Base-by-base conservation (phyloP, 495 filamentous ascomycete genomes). In the Xylaria longipes region DNA sequence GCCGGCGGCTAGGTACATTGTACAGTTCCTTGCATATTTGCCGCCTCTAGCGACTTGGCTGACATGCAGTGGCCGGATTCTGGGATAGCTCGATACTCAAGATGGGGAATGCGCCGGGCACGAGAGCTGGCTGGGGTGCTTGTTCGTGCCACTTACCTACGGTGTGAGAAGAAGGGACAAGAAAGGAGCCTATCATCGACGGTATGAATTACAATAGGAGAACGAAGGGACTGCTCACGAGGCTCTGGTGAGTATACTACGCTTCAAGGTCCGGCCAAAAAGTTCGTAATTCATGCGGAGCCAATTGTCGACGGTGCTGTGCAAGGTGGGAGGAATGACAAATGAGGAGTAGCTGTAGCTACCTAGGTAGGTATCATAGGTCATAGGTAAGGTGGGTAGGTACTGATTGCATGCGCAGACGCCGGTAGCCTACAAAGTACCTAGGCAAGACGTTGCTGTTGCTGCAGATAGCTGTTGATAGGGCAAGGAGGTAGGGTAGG, bases 281-380 rank as follows among this genome's bases (percentile, higher is more conserved):
- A 31, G 29, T 56, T 56, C 27, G 29, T 56, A 31, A 29, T 56
- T 56, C 27, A 56, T 56, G 52, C 52, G 52, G 52, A 56, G 52
- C 52, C 8, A 5, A 20, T 25, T 9, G 57, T 22, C 14, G 57
- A 12, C 12, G 17, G 33, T 61, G 33, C 20, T 39, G 57, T n/a
- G 20, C 39, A 15, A 31, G 29, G 56, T n/a, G 56, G 43, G 27
- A 17, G 64, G 48, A 6, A 35, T 25, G 17, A 29, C 52, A 56
- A 56, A 56, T 56, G 52, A 56, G 52, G 52, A 56, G 52, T 17
- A 56, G 12, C 52, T 56, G 17, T 5, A 8, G 39, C 3, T 1
- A n/a, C 1, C 17, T 27, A 27, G 8, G 15, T 50, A 50, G n/a
- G n/a, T 50, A 50, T 17, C 45, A 7, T 22, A 50, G 7, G 35